Percentiles rank a stretch among this genome's conserved stretches.
Conservation (phyloP, 345 rosid species). For the Boechera divaricarpa region DNA sequence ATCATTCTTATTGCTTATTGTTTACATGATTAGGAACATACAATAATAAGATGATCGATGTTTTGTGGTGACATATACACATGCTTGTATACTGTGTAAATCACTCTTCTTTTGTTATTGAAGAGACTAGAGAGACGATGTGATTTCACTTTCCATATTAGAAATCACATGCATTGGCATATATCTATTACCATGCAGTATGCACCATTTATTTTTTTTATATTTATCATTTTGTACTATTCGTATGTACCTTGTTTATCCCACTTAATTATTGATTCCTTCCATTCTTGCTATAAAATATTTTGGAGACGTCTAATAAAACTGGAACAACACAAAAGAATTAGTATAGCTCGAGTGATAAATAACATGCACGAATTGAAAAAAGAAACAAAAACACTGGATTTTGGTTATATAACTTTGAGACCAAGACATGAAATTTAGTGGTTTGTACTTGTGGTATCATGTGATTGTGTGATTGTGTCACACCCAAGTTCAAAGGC, state of each 20-base stretch:
- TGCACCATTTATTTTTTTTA: constrained; percentile 20
- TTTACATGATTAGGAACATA: constrained; percentile 19
- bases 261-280: not conserved
- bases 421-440: not conserved
- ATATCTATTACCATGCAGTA: not conserved
- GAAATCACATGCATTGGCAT: constrained; percentile 10
- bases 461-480: not conserved
- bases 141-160: not conserved
- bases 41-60: constrained; percentile 30
- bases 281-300: not conserved
- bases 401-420: not conserved
- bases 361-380: not conserved
- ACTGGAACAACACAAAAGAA: not conserved
- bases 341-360: not conserved
- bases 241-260: not conserved
- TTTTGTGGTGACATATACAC: constrained; percentile 16
- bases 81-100: constrained; percentile 17
- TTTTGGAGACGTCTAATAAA: not conserved
- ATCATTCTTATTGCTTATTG: constrained; percentile 16
- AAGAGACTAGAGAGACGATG: not conserved
- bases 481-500: not conserved
- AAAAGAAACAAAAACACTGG: not conserved
- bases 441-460: not conserved
- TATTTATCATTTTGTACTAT: not conserved
- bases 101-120: constrained; percentile 27